Evolutionary conservation across 78 protist species (phyloP).

Genomic region (Speleostelium caveatum): DNA sequence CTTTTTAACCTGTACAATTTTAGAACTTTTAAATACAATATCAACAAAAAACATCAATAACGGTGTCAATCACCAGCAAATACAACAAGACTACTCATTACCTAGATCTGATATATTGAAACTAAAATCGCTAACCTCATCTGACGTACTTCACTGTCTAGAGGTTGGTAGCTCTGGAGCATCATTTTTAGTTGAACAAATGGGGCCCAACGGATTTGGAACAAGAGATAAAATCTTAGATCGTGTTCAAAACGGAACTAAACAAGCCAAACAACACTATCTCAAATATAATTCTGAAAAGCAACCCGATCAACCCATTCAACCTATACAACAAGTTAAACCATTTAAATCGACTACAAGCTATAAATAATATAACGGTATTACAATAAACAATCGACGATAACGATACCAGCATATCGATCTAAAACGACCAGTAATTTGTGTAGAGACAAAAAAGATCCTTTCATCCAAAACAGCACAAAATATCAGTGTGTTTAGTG

Average conservation of each 20-base stretch:
- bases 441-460: background rate
- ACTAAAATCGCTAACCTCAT: background rate
- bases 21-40: slow-evolving; percentile 33
- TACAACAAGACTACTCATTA: no score
- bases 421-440: no score
- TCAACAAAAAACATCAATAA: background rate
- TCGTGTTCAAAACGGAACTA: slow-evolving; percentile 29
- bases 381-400: no score
- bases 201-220: slow-evolving; percentile 76
- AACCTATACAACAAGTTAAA: background rate
- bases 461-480: background rate
- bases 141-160: slow-evolving; percentile 52
- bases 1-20: slow-evolving; percentile 41
- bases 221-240: slow-evolving; percentile 21
- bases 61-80: background rate
- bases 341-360: slow-evolving; percentile 24
- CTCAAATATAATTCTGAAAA: background rate
- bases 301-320: background rate
- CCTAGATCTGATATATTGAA: background rate
- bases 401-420: background rate
- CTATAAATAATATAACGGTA: background rate
- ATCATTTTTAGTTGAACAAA: slow-evolving; percentile 64
- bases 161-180: slow-evolving; percentile 78
- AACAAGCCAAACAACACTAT: slow-evolving; percentile 37
- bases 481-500: background rate